phyloP scores from a whole-genome alignment of 176 grass and related monocot genomes.

The Zoysia japonica region DNA sequence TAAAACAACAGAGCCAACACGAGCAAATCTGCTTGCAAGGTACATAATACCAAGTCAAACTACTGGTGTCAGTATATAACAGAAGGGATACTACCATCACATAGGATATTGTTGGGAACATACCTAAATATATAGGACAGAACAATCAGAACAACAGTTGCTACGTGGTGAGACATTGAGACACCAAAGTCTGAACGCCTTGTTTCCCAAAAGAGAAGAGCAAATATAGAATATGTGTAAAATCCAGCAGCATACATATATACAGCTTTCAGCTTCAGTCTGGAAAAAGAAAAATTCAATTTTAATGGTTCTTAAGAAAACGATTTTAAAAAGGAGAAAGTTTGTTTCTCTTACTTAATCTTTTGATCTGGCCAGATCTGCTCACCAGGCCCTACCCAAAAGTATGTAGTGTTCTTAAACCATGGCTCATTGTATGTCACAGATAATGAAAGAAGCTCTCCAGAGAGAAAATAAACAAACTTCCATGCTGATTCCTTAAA shows the following conservation, averaged over 20 bases:
- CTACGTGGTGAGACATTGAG: constrained; percentile 87
- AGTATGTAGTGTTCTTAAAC: constrained; percentile 77
- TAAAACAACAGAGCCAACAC: constrained; percentile 75
- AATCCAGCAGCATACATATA: constrained; percentile 96
- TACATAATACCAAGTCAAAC: constrained; percentile 31
- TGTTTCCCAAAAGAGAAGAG: constrained; percentile 95
- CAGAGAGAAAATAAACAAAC: constrained; percentile 83
- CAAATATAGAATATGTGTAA: constrained; percentile 96
- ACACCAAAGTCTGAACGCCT: constrained; percentile 75
- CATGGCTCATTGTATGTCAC: constrained; percentile 88
- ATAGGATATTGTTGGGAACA: not conserved
- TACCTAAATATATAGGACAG: constrained; percentile 90
- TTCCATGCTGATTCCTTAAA: constrained; percentile 98
- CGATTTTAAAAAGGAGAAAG: constrained; percentile 27
- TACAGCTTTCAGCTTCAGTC: constrained; percentile 81
- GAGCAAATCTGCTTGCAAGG: constrained; percentile 61
- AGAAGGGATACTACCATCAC: constrained; percentile 18
- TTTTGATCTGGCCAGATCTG: constrained; percentile 96
- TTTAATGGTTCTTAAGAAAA: not conserved
- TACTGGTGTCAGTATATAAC: constrained; percentile 1
- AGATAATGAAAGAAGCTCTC: constrained; percentile 67
- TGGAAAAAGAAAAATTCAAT: constrained; percentile 42
- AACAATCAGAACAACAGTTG: constrained; percentile 73
- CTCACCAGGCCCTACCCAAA: constrained; percentile 83
- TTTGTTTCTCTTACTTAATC: constrained; percentile 60